Evolutionary conservation across 2,329 filamentous ascomycete genomes (phyloP), one percentile per base, ranked within the genome.

Genomic region (Verticillium albo-atrum): DNA sequence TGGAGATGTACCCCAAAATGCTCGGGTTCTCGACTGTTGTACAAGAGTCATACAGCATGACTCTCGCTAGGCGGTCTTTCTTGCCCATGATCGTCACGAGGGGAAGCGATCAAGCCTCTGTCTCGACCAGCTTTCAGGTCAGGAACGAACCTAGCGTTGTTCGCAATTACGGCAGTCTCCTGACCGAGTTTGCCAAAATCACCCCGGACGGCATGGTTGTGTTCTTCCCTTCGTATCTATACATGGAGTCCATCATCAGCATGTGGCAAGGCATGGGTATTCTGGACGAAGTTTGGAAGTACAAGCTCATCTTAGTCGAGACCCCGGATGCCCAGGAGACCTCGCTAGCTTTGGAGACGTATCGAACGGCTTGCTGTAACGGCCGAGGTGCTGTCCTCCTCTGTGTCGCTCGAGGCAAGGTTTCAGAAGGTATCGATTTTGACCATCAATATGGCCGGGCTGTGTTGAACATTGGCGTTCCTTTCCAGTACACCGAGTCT

Each of bases 181-280:
- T 99, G 32, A 95, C 93, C 7, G 95, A 99, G 71, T 98, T 99
- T 72, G 91, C 92, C 58, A 96, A 94, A 73, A 88, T 98, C 64
- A 99, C 95, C 0, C 96, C 95, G 0, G 95, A 99, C 68, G 95
- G 95, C 32, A 88, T 99, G 74, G 95, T 99, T n/a, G 95, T 99
- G 42, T 99, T 99, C 80, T 99, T 99, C 72, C 96, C 95, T 0
- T 97, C 92, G 0, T 99, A 99, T 68, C 83, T 99, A 1, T 99
- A 99, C 77, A 98, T 99, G 95, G 95, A 99, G 72, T 95, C 90
- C 57, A 98, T 98, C 72, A 97, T 99, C 72, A 94, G 90, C 72
- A 97, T 97, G 87, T 99, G 95, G 95, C 95, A 99, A 74, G 92
- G 92, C 58, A 98, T 98, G 93, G 92, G 92, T 27, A 97, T 98